These are phyloP conservation scores for Pseudofabraea citricarpa DNA, from an alignment of 2,329 filamentous ascomycete genomes.

Conservation along the genomic window DNA sequence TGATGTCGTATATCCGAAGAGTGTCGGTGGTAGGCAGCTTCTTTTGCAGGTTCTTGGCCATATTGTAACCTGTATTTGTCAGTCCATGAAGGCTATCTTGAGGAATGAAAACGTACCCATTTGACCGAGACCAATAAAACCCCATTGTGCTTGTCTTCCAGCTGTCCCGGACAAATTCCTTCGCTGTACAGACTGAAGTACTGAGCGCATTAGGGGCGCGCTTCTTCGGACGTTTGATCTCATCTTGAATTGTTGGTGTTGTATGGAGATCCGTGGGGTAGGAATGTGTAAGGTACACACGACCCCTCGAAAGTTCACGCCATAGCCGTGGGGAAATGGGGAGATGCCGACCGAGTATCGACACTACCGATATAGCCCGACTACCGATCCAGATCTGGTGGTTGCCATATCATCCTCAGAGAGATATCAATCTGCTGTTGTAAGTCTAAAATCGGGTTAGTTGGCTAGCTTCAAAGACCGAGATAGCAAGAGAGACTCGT, in stretches of 20 bases:
- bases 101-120: constrained; percentile 57
- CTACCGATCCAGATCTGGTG: too few relatives aligned
- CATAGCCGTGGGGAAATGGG: not conserved
- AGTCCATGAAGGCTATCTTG: too few relatives aligned
- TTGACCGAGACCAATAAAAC: constrained; percentile 54
- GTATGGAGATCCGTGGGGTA: too few relatives aligned
- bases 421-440: too few relatives aligned
- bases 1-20: constrained; percentile 62
- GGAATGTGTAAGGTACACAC: too few relatives aligned
- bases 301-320: too few relatives aligned
- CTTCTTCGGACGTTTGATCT: constrained; percentile 18
- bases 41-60: constrained; percentile 66
- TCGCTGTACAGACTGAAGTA: constrained; percentile 15
- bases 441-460: too few relatives aligned
- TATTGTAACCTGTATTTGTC: constrained; percentile 54
- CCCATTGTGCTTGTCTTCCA: constrained; percentile 45
- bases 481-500: too few relatives aligned
- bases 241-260: constrained; percentile 14
- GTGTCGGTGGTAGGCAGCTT: constrained; percentile 61
- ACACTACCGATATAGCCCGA: not conserved
- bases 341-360: not conserved
- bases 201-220: constrained; percentile 16
- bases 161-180: constrained; percentile 40
- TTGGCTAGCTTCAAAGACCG: too few relatives aligned
- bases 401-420: too few relatives aligned